phyloP scores from a whole-genome alignment of 371 early-diverging fungal species.

The Saksenaea oblongispora region DNA sequence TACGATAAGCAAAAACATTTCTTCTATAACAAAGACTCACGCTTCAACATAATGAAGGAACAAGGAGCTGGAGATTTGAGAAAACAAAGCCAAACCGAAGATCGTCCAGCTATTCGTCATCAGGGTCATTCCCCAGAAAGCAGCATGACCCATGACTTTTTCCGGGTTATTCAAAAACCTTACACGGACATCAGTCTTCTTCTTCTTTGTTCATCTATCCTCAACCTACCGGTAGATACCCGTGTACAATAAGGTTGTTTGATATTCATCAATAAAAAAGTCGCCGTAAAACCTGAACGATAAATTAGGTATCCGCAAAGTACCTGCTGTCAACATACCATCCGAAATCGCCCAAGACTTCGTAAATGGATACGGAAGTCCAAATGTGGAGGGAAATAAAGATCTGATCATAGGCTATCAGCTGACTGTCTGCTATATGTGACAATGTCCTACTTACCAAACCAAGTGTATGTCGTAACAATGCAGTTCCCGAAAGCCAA shows the following conservation, averaged over 20 bases:
- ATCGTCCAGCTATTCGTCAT: slow-evolving; percentile 78
- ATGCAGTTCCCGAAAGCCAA: slow-evolving; percentile 68
- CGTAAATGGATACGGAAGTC: slow-evolving; percentile 83
- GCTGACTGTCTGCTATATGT: too few relatives aligned
- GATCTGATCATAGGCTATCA: slow-evolving; percentile 36
- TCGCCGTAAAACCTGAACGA: slow-evolving; percentile 72
- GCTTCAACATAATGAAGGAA: slow-evolving; percentile 83
- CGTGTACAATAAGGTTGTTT: slow-evolving; percentile 67
- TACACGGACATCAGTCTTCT: background rate
- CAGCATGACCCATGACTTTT: slow-evolving; percentile 85
- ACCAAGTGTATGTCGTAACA: slow-evolving; percentile 78
- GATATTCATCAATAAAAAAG: slow-evolving; percentile 77
- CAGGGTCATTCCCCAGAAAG: slow-evolving; percentile 88
- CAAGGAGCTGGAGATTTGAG: slow-evolving; percentile 77
- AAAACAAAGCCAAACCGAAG: slow-evolving; percentile 77
- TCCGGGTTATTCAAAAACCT: slow-evolving; percentile 89
- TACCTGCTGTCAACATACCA: slow-evolving; percentile 52
- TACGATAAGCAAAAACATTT: background rate
- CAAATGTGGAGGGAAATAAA: slow-evolving; percentile 84
- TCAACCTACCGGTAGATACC: slow-evolving; percentile 78
- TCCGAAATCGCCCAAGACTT: slow-evolving; percentile 89
- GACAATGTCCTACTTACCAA: too few relatives aligned
- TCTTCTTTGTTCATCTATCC: background rate
- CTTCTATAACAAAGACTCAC: slow-evolving; percentile 6
- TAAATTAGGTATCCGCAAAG: background rate